Percentiles rank a stretch among this genome's conserved stretches.
Conservation (phyloP, 805 yeast genomes). For the Candida yuanshanica region DNA sequence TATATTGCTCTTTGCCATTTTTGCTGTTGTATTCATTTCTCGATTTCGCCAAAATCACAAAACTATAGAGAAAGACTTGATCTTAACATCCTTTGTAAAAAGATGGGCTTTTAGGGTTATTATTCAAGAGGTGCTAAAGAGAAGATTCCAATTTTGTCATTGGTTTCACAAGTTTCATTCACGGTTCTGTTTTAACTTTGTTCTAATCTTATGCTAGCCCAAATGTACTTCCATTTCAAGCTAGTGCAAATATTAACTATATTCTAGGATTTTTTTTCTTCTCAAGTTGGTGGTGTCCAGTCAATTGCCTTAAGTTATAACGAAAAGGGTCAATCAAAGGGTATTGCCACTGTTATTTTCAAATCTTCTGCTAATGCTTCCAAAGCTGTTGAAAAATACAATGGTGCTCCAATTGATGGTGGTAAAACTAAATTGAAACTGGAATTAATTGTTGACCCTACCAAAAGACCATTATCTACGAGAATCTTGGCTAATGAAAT, state of each 20-base stretch:
- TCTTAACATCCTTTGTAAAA: neutral
- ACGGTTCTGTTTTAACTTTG: neutral
- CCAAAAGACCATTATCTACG: conserved; percentile 64
- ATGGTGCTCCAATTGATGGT: conserved; percentile 90
- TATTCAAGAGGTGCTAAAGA: neutral
- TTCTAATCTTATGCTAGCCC: neutral
- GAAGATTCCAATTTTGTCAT: too few species aligned
- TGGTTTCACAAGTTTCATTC: neutral
- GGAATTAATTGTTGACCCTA: conserved; percentile 83
- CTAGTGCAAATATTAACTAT: conserved; percentile 10
- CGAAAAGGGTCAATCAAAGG: conserved; percentile 84
- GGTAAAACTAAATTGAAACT: conserved; percentile 72
- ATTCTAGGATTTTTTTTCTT: conserved; percentile 77
- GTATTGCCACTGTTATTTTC: conserved; percentile 85
- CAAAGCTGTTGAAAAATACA: conserved; percentile 74
- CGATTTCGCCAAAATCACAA: neutral
- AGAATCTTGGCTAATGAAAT: conserved; percentile 56
- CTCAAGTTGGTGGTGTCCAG: conserved; percentile 81
- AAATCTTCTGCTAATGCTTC: conserved; percentile 62
- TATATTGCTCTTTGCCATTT: neutral
- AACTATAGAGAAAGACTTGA: neutral
- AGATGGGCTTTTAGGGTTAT: neutral
- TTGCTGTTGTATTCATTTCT: neutral
- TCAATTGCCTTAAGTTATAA: conserved; percentile 71
- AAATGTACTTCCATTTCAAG: neutral